Evolutionary conservation across 1,284 basidiomycete species (phyloP).

Genomic region (Apiotrichum siamense): DNA sequence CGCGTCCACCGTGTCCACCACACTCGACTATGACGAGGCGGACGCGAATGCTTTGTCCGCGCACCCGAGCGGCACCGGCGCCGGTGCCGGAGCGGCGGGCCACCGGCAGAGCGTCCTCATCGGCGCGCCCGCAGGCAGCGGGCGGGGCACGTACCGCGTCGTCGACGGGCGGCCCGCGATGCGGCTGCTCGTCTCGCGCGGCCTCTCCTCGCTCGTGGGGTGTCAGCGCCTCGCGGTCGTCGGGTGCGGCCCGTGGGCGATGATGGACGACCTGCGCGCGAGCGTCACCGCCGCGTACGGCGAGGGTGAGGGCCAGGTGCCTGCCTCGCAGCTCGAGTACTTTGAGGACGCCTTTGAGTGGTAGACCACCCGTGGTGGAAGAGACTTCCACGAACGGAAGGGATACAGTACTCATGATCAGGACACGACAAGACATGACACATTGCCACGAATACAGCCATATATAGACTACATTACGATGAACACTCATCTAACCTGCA

Average conservation of each 20-base stretch:
- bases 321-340: slow-evolving; percentile 21
- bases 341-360: slow-evolving; percentile 31
- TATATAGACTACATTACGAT: too few species aligned
- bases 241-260: slow-evolving; percentile 28
- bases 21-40: neutral
- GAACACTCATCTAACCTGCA: too few species aligned
- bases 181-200: slow-evolving; percentile 10
- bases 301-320: slow-evolving; percentile 11
- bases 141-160: neutral
- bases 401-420: too few species aligned
- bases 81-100: too few species aligned
- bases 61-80: too few species aligned
- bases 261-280: slow-evolving; percentile 32
- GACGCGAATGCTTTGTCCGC: too few species aligned
- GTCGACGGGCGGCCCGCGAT: slow-evolving; percentile 22
- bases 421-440: neutral
- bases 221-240: slow-evolving; percentile 23
- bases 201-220: slow-evolving; percentile 7
- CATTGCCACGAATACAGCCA: too few species aligned
- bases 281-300: slow-evolving; percentile 21
- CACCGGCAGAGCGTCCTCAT: too few species aligned
- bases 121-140: too few species aligned
- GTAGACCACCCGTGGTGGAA: slow-evolving; percentile 15
- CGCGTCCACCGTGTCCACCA: neutral
- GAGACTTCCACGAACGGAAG: neutral